Conservation (phyloP, 148 eudicot genomes). For the Diospyros lotus region DNA sequence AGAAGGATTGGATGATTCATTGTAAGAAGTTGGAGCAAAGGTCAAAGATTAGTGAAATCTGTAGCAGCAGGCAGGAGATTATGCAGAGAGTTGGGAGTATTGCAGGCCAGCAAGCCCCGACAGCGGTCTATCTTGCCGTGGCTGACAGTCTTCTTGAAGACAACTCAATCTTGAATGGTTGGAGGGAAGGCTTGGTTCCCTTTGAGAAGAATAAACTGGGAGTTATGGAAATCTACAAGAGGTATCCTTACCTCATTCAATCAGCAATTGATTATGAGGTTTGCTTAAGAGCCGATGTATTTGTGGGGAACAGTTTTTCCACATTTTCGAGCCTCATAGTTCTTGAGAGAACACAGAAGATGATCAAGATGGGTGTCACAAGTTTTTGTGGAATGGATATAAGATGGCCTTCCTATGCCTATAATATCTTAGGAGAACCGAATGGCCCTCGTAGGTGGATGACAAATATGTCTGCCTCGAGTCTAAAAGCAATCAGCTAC, state of each 20-base stretch:
- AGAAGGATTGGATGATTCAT: constrained; percentile 98
- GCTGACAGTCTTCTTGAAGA: constrained; percentile 89
- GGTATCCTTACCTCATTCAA: constrained; percentile 71
- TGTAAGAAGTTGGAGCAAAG: constrained; percentile 80
- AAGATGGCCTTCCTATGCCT: constrained; percentile 91
- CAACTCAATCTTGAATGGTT: constrained; percentile 52
- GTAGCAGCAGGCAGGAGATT: constrained; percentile 88
- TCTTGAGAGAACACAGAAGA: constrained; percentile 78
- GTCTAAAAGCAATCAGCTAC: constrained; percentile 75
- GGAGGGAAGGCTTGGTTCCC: constrained; percentile 71
- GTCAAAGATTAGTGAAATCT: constrained; percentile 56
- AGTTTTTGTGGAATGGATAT: constrained; percentile 39
- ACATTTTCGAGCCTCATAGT: constrained; percentile 89
- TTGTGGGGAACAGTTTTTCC: constrained; percentile 90
- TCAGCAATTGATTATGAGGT: constrained; percentile 97
- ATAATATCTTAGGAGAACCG: constrained; percentile 57
- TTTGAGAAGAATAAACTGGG: constrained; percentile 83
- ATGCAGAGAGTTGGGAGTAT: constrained; percentile 72
- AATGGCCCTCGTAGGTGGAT: constrained; percentile 72
- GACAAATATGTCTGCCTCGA: constrained; percentile 73
- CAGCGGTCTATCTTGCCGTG: constrained; percentile 74
- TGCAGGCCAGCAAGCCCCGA: constrained; percentile 42
- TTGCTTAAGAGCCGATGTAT: constrained; percentile 77
- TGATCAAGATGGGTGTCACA: constrained; percentile 37
- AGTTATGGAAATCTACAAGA: constrained; percentile 56